phyloP scores from a whole-genome alignment of 2,329 filamentous ascomycete genomes.

The Herpotrichia juniperi region DNA sequence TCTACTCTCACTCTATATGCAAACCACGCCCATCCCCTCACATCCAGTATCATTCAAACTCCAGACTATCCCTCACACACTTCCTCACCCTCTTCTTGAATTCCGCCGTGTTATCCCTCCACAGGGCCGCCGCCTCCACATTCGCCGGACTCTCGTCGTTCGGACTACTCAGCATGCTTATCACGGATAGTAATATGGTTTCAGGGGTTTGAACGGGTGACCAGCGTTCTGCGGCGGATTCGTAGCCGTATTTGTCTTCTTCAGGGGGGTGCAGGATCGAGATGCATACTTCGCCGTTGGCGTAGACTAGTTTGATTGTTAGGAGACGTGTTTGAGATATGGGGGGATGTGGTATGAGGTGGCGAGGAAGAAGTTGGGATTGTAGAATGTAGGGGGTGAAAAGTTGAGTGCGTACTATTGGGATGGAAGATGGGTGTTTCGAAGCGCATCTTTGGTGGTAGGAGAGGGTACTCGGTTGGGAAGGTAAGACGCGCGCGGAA shows the following conservation, averaged over 20 bases:
- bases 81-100: constrained; percentile 88
- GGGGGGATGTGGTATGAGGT: neutral
- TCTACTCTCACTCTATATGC: neutral
- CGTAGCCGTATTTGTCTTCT: constrained; percentile 98
- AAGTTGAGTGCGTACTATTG: constrained; percentile 74
- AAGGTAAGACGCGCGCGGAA: constrained; percentile 96
- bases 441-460: constrained; percentile 96
- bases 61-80: constrained; percentile 67
- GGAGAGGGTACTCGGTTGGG: constrained; percentile 94
- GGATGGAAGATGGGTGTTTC: constrained; percentile 94
- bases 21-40: neutral
- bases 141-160: constrained; percentile 98
- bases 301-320: constrained; percentile 69
- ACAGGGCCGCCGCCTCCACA: constrained; percentile 95
- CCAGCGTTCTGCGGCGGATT: constrained; percentile 94
- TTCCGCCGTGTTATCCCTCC: constrained; percentile 80
- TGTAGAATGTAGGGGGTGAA: neutral
- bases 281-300: constrained; percentile 91
- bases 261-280: constrained; percentile 97
- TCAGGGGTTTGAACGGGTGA: constrained; percentile 96
- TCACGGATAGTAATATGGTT: constrained; percentile 95
- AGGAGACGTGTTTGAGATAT: constrained; percentile 4
- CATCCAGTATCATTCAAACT: constrained; percentile 40
- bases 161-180: constrained; percentile 97
- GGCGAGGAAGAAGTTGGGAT: neutral